Evolutionary conservation across 345 rosid species (phyloP), one percentile per base, ranked within the genome.

Genomic region (Arabis alpina): DNA sequence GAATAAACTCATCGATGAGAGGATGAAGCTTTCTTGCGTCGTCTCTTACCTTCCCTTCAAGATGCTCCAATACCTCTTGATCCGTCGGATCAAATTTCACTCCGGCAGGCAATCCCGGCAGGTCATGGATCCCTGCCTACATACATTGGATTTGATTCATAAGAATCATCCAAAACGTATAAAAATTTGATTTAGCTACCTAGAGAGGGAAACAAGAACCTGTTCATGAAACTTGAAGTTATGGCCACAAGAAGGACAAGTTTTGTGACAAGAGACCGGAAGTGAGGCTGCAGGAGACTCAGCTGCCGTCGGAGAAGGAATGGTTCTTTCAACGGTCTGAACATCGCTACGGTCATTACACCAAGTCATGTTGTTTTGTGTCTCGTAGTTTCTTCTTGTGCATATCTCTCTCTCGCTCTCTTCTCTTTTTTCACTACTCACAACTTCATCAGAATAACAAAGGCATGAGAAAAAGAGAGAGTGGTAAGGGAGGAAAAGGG

Each of bases 11-110:
- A 78, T 91, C 97, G 1, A 91, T 88, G 4, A 89, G 88, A 69
- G 96, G 99, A 52, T 94, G 99, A 58, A 86, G 88, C 80, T 85
- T 86, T 16, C 82, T 78, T 61, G 80, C 79, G 76, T 94, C 97
- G 16, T 79, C 75, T 72, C 88, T 74, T 49, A 87, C 96, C 82
- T 86, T 94, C 25, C 90, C 99, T 52, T 94, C 99, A 71, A 94
- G 81, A 79, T 94, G 99, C 62, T 89, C 97, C 13, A 94, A 82
- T 48, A 94, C 84, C 82, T 94, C 99, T 74, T 91, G 97, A 83
- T 94, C 99, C 2, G 96, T 91, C 23, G 99, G 99, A 80, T 94
- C 99, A 34, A 93, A 93, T 86, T 89, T 93, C 78, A 93, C 97
- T 51, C 98, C 98, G 0, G 98, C 96, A 8, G 99, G 99, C 45